A percentile compares a stretch with the other conserved stretches of the same genome.
Evolutionary conservation across 805 yeast genomes (phyloP).

Genomic region (Hanseniaspora lachancei): DNA sequence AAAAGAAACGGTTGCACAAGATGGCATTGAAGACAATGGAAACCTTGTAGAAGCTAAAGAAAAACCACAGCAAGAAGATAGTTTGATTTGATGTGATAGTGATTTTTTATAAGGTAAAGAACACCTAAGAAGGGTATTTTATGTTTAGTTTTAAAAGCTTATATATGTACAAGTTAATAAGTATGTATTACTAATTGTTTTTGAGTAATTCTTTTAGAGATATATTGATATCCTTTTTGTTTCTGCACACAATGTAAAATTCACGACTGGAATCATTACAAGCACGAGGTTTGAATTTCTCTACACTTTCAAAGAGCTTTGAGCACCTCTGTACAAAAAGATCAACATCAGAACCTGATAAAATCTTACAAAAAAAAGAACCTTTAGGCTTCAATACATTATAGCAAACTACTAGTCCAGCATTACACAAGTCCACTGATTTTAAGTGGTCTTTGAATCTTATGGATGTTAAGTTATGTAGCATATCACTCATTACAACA

Average conservation of each 20-base stretch:
- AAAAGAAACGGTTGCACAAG: conserved; percentile 1
- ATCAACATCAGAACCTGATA: conserved; percentile 67
- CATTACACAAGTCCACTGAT: conserved; percentile 82
- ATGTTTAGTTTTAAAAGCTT: neutral
- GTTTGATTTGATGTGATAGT: conserved; percentile 5
- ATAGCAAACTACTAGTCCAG: conserved; percentile 66
- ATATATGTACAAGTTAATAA: neutral
- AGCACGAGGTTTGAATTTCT: conserved; percentile 66
- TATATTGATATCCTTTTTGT: conserved; percentile 27
- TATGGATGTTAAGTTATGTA: conserved; percentile 82
- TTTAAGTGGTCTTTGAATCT: conserved; percentile 66
- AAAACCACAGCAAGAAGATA: conserved; percentile 14
- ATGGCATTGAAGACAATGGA: conserved; percentile 13
- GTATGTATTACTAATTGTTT: conserved; percentile 27
- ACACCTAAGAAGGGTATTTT: neutral
- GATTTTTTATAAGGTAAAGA: conserved; percentile 14
- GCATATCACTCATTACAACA: conserved; percentile 69
- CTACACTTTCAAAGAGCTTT: conserved; percentile 48
- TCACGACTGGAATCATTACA: conserved; percentile 71
- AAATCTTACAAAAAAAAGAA: conserved; percentile 66
- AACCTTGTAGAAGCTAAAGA: conserved; percentile 12
- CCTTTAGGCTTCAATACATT: conserved; percentile 64
- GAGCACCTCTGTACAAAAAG: conserved; percentile 47
- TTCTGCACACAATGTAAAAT: conserved; percentile 61
- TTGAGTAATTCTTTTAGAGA: conserved; percentile 8